These are phyloP conservation scores for Fusarium siculi DNA, from an alignment of 2,329 filamentous ascomycete genomes.

Conservation along the genomic window DNA sequence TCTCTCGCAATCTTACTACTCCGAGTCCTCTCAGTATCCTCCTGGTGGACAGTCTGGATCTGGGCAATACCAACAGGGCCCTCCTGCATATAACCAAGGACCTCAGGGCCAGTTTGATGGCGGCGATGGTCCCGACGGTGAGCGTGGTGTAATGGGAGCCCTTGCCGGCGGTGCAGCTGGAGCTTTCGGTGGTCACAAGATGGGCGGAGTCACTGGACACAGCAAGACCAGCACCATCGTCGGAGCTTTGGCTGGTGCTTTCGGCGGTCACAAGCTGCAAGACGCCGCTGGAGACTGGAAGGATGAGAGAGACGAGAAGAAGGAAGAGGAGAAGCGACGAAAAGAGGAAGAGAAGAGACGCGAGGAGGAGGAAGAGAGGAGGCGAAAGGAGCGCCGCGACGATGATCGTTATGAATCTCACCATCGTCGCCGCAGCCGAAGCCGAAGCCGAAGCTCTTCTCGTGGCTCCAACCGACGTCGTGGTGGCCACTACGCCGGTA, in stretches of 20 bases:
- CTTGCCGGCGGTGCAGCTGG: constrained; percentile 54
- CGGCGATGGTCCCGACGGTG: constrained; percentile 48
- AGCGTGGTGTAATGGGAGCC: constrained; percentile 55
- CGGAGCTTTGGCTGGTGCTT: constrained; percentile 54
- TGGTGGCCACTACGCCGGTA: constrained; percentile 45
- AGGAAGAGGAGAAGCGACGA: constrained; percentile 32
- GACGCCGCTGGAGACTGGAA: constrained; percentile 54
- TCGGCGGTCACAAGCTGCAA: constrained; percentile 55
- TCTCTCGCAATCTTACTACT: constrained; percentile 19
- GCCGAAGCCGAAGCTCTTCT: constrained; percentile 12
- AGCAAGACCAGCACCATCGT: constrained; percentile 51
- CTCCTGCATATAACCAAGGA: background rate
- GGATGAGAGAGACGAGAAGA: constrained; percentile 52
- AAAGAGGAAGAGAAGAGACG: constrained; percentile 45
- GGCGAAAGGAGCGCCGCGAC: constrained; percentile 14
- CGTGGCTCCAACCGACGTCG: constrained; percentile 16
- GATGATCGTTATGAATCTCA: constrained; percentile 12
- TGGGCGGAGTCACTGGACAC: constrained; percentile 48
- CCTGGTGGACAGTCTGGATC: constrained; percentile 2
- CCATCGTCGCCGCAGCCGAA: background rate
- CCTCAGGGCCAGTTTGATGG: constrained; percentile 2
- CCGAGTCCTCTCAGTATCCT: constrained; percentile 16
- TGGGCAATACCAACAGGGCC: constrained; percentile 3
- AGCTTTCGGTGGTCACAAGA: constrained; percentile 53
- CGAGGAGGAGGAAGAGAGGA: constrained; percentile 41